A percentile compares a stretch with the other conserved stretches of the same genome.
Conservation (phyloP, 75 land plant species). For the Azolla pinnata region DNA sequence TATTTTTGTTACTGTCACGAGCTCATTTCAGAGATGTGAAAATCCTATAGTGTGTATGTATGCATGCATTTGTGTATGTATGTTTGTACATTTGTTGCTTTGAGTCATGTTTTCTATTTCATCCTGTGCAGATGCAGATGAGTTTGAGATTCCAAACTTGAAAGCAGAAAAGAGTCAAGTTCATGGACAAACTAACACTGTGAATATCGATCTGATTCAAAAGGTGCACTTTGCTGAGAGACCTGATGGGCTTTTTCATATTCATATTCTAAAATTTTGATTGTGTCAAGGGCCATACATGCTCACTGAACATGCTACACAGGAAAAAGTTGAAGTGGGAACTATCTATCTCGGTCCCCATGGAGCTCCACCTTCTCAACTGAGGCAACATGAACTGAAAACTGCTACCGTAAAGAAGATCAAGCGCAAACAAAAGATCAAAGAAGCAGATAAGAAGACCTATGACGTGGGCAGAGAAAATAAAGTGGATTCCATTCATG, state of each 20-base stretch:
- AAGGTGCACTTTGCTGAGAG: constrained; percentile 18
- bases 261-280: neutral
- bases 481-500: constrained; percentile 62
- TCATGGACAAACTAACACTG: constrained; percentile 16
- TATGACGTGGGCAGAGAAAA: constrained; percentile 59
- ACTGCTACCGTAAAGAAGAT: constrained; percentile 47
- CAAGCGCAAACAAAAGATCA: constrained; percentile 70
- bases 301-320: constrained; percentile 2
- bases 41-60: neutral
- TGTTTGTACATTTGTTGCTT: neutral
- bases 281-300: neutral
- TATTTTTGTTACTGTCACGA: too few relatives aligned
- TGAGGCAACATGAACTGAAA: constrained; percentile 47
- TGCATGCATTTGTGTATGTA: neutral
- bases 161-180: constrained; percentile 32
- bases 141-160: constrained; percentile 89
- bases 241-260: neutral
- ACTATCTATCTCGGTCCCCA: constrained; percentile 85
- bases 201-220: constrained; percentile 6
- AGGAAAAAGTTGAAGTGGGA: constrained; percentile 34
- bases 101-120: neutral
- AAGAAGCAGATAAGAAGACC: constrained; percentile 62
- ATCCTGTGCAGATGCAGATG: constrained; percentile 67
- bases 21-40: too few relatives aligned
- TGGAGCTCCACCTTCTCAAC: constrained; percentile 74